A percentile compares a stretch with the other conserved stretches of the same genome.
These are phyloP conservation scores for Candida anutae DNA, from an alignment of 1,139 yeast genomes.

Conservation along the genomic window DNA sequence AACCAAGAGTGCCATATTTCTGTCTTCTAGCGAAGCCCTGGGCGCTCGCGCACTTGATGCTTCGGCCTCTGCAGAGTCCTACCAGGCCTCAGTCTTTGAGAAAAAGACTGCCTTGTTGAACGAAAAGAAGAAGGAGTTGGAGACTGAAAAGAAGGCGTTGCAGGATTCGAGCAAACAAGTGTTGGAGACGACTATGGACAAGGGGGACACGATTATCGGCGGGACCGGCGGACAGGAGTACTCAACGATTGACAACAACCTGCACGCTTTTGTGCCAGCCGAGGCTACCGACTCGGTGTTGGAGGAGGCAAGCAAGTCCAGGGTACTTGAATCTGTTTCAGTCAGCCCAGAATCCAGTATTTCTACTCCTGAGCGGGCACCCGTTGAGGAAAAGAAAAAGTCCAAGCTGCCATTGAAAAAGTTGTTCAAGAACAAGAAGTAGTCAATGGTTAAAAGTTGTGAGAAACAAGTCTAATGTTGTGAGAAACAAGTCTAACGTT, in stretches of 20 bases:
- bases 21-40: conserved; percentile 12
- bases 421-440: too few species aligned
- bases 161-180: too few species aligned
- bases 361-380: too few species aligned
- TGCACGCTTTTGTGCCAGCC: conserved; percentile 1
- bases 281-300: conserved; percentile 1
- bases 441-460: too few species aligned
- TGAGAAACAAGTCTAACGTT: too few species aligned
- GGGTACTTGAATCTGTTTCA: neutral
- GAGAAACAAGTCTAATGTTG: too few species aligned
- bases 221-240: conserved; percentile 16
- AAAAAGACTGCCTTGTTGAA: conserved; percentile 6
- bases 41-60: neutral
- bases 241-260: conserved; percentile 33
- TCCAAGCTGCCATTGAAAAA: too few species aligned
- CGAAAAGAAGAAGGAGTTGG: conserved; percentile 10
- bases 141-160: conserved; percentile 13
- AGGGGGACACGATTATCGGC: conserved; percentile 22
- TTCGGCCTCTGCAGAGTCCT: neutral
- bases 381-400: too few species aligned
- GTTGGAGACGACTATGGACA: conserved; percentile 23
- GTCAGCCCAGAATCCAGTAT: too few species aligned
- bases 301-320: neutral
- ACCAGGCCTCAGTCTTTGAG: conserved; percentile 1
- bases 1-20: conserved; percentile 4